phyloP scores from a whole-genome alignment of 1,139 yeast species.

The Candida pseudoviswanathii region DNA sequence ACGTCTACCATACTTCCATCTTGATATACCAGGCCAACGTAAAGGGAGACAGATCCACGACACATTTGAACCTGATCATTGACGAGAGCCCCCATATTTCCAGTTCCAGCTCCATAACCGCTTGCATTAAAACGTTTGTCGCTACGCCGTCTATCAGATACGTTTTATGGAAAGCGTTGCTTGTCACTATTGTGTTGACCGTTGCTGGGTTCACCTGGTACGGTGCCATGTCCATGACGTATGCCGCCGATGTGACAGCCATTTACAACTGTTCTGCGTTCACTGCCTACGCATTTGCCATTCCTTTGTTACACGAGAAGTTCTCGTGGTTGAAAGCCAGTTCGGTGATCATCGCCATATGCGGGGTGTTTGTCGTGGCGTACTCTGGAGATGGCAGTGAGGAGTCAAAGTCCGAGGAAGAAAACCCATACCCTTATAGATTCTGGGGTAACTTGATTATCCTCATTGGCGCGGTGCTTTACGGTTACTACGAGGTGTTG shows the following conservation, averaged over 20 bases:
- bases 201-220: constrained; percentile 88
- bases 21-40: constrained; percentile 45
- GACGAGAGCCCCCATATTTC: constrained; percentile 47
- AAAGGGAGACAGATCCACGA: constrained; percentile 36
- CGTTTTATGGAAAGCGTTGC: constrained; percentile 43
- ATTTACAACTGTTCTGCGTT: constrained; percentile 90
- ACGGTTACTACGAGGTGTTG: constrained; percentile 83
- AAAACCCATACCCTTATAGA: constrained; percentile 56
- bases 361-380: constrained; percentile 80
- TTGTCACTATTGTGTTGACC: constrained; percentile 62
- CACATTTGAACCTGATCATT: constrained; percentile 38
- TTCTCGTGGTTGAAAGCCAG: constrained; percentile 65
- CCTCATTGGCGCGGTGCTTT: constrained; percentile 75
- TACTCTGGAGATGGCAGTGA: constrained; percentile 57
- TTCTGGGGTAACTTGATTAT: constrained; percentile 73
- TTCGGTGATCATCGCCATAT: constrained; percentile 71
- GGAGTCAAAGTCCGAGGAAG: constrained; percentile 16
- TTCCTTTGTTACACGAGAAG: constrained; percentile 67
- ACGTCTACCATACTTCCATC: constrained; percentile 54
- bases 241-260: constrained; percentile 86
- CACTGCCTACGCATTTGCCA: constrained; percentile 83
- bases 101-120: constrained; percentile 37
- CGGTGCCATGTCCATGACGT: constrained; percentile 77
- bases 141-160: constrained; percentile 51
- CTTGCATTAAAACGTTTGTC: constrained; percentile 38